phyloP scores from a whole-genome alignment of 768 basidiomycete species.

The Lentinula aciculospora region DNA sequence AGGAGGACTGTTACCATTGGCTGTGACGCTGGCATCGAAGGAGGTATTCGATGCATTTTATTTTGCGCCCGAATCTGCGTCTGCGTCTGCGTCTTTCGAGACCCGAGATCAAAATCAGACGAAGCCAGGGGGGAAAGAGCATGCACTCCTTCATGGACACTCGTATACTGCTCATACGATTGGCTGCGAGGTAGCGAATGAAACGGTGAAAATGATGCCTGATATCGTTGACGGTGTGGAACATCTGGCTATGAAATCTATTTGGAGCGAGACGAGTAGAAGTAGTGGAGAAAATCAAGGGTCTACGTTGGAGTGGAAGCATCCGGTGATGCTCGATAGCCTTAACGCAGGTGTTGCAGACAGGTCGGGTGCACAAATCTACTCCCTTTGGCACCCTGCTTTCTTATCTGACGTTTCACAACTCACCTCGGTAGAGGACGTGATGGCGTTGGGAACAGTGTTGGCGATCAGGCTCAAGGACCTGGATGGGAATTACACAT shows the following conservation, averaged over 20 bases:
- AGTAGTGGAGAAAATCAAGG: background rate
- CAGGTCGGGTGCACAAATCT: slow-evolving; percentile 42
- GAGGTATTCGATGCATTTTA: slow-evolving; percentile 80
- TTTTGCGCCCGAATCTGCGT: slow-evolving; percentile 56
- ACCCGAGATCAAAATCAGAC: no score
- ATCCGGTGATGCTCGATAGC: background rate
- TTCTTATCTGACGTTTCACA: slow-evolving; percentile 64
- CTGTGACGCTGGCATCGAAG: slow-evolving; percentile 77
- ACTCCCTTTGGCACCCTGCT: slow-evolving; percentile 85
- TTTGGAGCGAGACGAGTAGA: background rate
- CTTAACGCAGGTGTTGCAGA: background rate
- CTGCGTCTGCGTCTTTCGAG: slow-evolving; percentile 67
- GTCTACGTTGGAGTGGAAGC: background rate
- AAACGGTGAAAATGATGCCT: slow-evolving; percentile 59
- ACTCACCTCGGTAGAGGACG: slow-evolving; percentile 54
- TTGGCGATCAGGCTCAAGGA: slow-evolving; percentile 72
- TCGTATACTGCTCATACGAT: slow-evolving; percentile 94
- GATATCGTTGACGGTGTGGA: background rate
- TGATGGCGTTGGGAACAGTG: slow-evolving; percentile 87
- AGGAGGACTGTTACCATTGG: slow-evolving; percentile 85
- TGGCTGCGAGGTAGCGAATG: slow-evolving; percentile 87
- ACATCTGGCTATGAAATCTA: background rate
- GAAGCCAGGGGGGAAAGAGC: slow-evolving; percentile 13
- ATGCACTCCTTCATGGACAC: slow-evolving; percentile 90
- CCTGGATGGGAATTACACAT: slow-evolving; percentile 29